Conservation (phyloP, 441 rosid genomes). For the Erysimum pusillum region DNA sequence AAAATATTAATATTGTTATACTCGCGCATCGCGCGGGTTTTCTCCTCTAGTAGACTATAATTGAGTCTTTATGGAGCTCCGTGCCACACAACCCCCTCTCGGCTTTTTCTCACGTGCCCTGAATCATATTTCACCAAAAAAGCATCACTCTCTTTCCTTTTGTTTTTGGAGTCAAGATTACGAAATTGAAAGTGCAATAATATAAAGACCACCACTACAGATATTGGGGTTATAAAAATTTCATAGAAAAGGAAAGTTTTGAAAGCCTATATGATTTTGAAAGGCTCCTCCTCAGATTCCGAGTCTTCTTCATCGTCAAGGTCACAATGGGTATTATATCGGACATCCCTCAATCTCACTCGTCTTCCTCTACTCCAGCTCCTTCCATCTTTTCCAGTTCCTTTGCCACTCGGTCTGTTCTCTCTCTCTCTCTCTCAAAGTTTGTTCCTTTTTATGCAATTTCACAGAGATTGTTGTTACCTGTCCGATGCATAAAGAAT, state of each 20-base stretch:
- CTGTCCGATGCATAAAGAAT: slow-evolving; percentile 9
- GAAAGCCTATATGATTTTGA: slow-evolving; percentile 37
- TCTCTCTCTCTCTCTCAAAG: slow-evolving; percentile 15
- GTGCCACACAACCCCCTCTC: slow-evolving; percentile 51
- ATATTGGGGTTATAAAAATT: neutral
- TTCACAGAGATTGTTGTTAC: neutral
- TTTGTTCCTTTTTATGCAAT: slow-evolving; percentile 18
- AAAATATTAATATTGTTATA: too few species aligned
- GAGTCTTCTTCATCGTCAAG: slow-evolving; percentile 24
- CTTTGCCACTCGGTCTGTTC: slow-evolving; percentile 42
- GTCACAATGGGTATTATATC: slow-evolving; percentile 31
- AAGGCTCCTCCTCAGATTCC: slow-evolving; percentile 21
- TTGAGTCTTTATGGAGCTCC: slow-evolving; percentile 68
- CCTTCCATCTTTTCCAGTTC: slow-evolving; percentile 41
- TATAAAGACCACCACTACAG: neutral
- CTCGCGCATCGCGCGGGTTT: too few species aligned
- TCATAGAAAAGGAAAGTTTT: slow-evolving; percentile 31
- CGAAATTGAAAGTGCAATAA: slow-evolving; percentile 25
- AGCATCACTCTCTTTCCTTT: neutral
- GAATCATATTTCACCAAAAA: slow-evolving; percentile 32
- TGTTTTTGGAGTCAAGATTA: slow-evolving; percentile 34
- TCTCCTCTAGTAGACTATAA: slow-evolving; percentile 38
- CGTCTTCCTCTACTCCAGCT: slow-evolving; percentile 18
- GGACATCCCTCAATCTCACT: slow-evolving; percentile 11
- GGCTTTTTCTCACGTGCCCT: slow-evolving; percentile 43